Percentiles rank a stretch among this genome's conserved stretches.
Evolutionary conservation across 352 stramenopile genomes (phyloP).

Genomic region (Phytopythium mirpurense): DNA sequence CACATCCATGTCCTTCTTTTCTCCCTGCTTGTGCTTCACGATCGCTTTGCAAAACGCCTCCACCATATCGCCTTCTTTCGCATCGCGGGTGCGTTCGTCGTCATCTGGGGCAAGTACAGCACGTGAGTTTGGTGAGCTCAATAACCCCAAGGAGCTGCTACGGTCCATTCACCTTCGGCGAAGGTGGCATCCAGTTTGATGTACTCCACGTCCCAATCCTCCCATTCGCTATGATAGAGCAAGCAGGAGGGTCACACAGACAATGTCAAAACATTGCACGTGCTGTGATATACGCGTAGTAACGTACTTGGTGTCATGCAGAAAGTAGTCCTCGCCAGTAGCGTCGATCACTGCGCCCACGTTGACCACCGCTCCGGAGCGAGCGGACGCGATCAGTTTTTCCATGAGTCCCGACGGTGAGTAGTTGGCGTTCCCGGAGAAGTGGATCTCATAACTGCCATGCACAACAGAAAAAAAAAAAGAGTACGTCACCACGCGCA

Average conservation of each 20-base stretch:
- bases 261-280: not conserved
- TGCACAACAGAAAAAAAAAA: not conserved
- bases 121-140: not conserved
- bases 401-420: constrained; percentile 77
- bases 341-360: constrained; percentile 79
- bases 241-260: not conserved
- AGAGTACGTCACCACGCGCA: not conserved
- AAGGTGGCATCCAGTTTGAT: constrained; percentile 51
- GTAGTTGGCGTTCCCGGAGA: constrained; percentile 47
- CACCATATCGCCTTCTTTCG: constrained; percentile 47
- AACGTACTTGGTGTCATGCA: constrained; percentile 72
- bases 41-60: constrained; percentile 56
- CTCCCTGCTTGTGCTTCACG: constrained; percentile 44
- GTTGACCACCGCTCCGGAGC: constrained; percentile 54
- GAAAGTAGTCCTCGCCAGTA: constrained; percentile 57
- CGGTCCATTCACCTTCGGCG: constrained; percentile 24
- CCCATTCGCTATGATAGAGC: constrained; percentile 61
- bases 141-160: constrained; percentile 2
- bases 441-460: constrained; percentile 81
- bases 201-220: constrained; percentile 85
- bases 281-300: not conserved
- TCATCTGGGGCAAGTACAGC: not conserved
- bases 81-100: constrained; percentile 21
- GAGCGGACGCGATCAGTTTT: constrained; percentile 62
- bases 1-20: constrained; percentile 74